Evolutionary conservation across 805 yeast species (phyloP), one percentile per base, ranked within the genome.

Genomic region (Blastobotrys parvus): DNA sequence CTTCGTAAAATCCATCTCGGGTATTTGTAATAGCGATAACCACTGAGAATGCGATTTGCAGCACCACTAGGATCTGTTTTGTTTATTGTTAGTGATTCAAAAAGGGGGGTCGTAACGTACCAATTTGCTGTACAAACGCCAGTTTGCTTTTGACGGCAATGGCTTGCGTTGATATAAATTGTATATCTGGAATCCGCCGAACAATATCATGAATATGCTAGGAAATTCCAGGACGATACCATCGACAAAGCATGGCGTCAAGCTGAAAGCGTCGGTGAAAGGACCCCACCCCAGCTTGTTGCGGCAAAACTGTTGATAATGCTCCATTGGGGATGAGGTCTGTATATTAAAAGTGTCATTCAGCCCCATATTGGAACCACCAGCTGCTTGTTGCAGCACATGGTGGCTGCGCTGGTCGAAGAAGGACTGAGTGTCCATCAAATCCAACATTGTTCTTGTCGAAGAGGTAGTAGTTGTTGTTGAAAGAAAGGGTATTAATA

Each of bases 211-310:
- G 10, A 47, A n/a, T 18, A 42, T 17, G 11, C 52, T 52, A 1
- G 44, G 17, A 10, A 44, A 27, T 45, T 50, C 48, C 20, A 48
- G 34, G 7, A 47, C 30, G 7, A 44, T 34, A 3, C 44, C 43
- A 27, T 51, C 52, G 7, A 51, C 36, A 35, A 51, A 51, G 31
- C 55, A 51, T 8, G 45, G 44, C 35, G 43, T 51, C 35, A 51
- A 44, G 30, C 46, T 56, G 39, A 49, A 55, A 17, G 36, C 44
- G 8, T 51, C 51, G 13, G 62, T 51, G 21, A 60, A 43, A 10
- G 67, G 68, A 10, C 67, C 66, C 67, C 67, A 62, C 18, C 67
- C 68, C 23, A 56, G 58, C 17, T 29, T 35, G 32, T 45, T 43
- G 33, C 30, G 41, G 30, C 50, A 47, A 11, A 43, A 17, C 11